These are phyloP conservation scores for Fistulinella cinereoalba DNA, from an alignment of 1,284 basidiomycete genomes.

Conservation along the genomic window DNA sequence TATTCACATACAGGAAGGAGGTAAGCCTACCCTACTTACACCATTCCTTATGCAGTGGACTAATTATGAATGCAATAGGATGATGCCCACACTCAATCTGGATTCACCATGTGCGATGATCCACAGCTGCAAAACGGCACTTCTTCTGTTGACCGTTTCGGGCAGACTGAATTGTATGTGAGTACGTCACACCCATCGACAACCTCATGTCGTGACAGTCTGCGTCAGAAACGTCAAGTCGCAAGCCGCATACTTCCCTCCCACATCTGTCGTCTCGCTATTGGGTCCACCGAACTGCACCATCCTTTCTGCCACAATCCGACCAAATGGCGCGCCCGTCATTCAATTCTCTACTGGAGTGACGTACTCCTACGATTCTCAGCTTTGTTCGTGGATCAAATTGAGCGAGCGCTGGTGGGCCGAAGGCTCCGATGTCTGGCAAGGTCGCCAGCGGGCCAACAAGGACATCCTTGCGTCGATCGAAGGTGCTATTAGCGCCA, in stretches of 20 bases:
- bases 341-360: conserved; percentile 72
- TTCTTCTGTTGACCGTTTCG: conserved; percentile 70
- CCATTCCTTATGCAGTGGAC: background rate
- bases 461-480: conserved; percentile 49
- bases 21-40: conserved; percentile 47
- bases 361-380: conserved; percentile 73
- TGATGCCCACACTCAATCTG: conserved; percentile 74
- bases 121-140: conserved; percentile 57
- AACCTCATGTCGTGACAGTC: conserved; percentile 9
- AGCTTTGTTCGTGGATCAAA: conserved; percentile 65
- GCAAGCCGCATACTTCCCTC: conserved; percentile 58
- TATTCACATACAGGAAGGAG: conserved; percentile 80
- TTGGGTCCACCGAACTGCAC: conserved; percentile 53
- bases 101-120: conserved; percentile 70
- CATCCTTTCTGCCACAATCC: conserved; percentile 59
- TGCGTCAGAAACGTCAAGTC: conserved; percentile 68
- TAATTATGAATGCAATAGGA: conserved; percentile 38
- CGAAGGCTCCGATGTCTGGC: conserved; percentile 78
- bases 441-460: conserved; percentile 56
- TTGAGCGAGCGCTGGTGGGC: conserved; percentile 80
- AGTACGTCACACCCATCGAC: conserved; percentile 22
- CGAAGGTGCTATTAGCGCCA: conserved; percentile 51
- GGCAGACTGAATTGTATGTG: conserved; percentile 78
- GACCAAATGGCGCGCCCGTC: conserved; percentile 76
- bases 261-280: conserved; percentile 61